Conservation (phyloP, 2,329 filamentous ascomycete genomes). For the Hirsutella rhossiliensis region DNA sequence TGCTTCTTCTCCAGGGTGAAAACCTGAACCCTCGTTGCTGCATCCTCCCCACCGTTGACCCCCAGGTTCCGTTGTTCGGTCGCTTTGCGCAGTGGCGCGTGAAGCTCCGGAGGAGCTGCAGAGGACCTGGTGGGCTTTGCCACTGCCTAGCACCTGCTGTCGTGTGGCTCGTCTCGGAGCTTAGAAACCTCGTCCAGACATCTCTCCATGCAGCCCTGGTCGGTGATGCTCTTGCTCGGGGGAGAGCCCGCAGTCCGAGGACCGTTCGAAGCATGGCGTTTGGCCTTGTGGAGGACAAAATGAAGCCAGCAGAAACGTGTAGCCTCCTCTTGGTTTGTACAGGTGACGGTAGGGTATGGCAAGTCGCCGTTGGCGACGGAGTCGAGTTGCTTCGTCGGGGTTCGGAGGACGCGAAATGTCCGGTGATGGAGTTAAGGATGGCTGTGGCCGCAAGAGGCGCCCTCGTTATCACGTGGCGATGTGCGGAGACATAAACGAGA, state of each 20-base stretch:
- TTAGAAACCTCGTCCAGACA: constrained; percentile 13
- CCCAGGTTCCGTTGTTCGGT: neutral
- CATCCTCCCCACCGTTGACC: constrained; percentile 10
- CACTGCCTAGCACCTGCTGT: constrained; percentile 1
- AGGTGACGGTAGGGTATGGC: neutral
- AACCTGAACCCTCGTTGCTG: constrained; percentile 18
- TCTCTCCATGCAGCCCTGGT: constrained; percentile 10
- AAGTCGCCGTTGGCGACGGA: no score
- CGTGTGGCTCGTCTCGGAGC: constrained; percentile 11
- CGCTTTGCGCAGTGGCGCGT: constrained; percentile 3
- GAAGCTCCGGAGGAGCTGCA: neutral
- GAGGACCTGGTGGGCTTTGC: neutral
- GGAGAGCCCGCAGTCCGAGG: constrained; percentile 11
- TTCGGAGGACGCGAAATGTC: no score
- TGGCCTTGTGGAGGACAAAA: neutral
- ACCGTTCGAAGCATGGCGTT: constrained; percentile 15
- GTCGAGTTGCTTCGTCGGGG: no score
- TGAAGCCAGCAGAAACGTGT: neutral
- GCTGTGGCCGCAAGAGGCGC: no score
- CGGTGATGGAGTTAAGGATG: no score
- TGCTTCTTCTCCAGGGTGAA: constrained; percentile 18
- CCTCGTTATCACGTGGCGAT: no score
- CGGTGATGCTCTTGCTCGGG: constrained; percentile 7
- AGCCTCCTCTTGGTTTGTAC: neutral
- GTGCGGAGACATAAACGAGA: no score